Conservation (phyloP, 2,329 filamentous ascomycete species). For the Aschersonia sp. region DNA sequence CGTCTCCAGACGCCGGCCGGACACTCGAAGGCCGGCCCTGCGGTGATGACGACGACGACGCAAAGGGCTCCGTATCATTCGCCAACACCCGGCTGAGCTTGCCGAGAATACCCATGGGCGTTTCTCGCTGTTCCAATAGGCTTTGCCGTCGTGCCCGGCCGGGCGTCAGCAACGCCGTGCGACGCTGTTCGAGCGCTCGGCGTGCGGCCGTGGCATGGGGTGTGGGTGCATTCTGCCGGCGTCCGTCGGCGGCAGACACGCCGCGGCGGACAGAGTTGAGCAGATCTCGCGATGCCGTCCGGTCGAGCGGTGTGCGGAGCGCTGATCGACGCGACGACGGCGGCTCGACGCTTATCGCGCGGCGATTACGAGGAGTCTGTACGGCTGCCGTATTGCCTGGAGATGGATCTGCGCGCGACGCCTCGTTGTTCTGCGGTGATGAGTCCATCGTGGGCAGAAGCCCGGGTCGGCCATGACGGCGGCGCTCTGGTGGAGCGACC, state of each 20-base stretch:
- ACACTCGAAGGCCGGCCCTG: constrained; percentile 13
- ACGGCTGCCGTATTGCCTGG: constrained; percentile 8
- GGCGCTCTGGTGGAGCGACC: too few species aligned
- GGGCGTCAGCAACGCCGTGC: constrained; percentile 44
- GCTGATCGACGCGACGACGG: constrained; percentile 23
- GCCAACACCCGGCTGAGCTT: constrained; percentile 40
- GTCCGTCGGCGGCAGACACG: constrained; percentile 28
- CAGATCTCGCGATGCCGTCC: constrained; percentile 18
- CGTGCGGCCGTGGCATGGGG: constrained; percentile 48
- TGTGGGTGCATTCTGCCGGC: constrained; percentile 31
- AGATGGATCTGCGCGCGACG: constrained; percentile 4
- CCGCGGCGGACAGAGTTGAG: constrained; percentile 24
- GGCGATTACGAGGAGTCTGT: constrained; percentile 10
- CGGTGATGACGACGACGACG: constrained; percentile 30
- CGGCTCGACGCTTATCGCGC: constrained; percentile 18
- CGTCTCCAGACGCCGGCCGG: constrained; percentile 11
- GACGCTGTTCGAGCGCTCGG: constrained; percentile 41
- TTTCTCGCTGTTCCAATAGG: constrained; percentile 38
- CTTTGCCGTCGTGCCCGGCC: constrained; percentile 44
- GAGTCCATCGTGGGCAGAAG: constrained; percentile 1
- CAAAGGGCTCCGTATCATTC: constrained; percentile 27
- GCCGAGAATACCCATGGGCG: constrained; percentile 36
- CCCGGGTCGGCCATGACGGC: not conserved
- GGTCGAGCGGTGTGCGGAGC: constrained; percentile 26
- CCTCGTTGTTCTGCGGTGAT: not conserved